These are phyloP conservation scores for Hymenoscyphus occultus DNA, from an alignment of 2,329 filamentous ascomycete genomes.

Conservation along the genomic window DNA sequence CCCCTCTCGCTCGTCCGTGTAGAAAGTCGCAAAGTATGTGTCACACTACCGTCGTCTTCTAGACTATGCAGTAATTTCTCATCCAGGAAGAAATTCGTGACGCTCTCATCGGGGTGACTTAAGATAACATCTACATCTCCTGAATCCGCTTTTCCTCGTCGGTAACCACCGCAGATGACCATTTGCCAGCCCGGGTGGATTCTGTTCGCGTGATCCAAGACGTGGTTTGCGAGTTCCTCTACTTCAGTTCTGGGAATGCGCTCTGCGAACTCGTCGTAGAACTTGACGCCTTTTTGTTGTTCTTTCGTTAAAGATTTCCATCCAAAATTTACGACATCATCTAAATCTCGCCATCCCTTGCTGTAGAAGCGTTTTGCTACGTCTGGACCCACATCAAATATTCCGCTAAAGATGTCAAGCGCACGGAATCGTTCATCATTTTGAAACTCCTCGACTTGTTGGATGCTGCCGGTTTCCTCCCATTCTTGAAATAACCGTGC, in stretches of 20 bases:
- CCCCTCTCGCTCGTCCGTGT: constrained; percentile 68
- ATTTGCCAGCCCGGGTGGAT: constrained; percentile 57
- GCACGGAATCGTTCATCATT: constrained; percentile 61
- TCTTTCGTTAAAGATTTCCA: constrained; percentile 73
- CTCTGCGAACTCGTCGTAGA: constrained; percentile 77
- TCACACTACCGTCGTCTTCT: constrained; percentile 66
- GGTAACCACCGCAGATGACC: constrained; percentile 64
- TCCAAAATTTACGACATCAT: constrained; percentile 80
- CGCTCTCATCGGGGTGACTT: constrained; percentile 68
- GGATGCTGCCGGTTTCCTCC: constrained; percentile 55
- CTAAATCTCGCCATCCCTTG: constrained; percentile 76
- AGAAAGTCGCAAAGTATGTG: constrained; percentile 73
- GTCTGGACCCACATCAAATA: constrained; percentile 87
- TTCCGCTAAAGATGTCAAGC: constrained; percentile 71
- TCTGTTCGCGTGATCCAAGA: constrained; percentile 64
- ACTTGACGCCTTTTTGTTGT: constrained; percentile 93
- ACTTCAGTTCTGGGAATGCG: constrained; percentile 73
- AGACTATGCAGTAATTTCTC: constrained; percentile 66
- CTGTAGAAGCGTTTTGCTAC: constrained; percentile 81
- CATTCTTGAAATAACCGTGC: constrained; percentile 76
- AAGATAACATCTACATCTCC: constrained; percentile 87
- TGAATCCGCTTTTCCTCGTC: constrained; percentile 60
- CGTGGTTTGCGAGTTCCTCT: constrained; percentile 60
- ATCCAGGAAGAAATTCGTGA: constrained; percentile 68
- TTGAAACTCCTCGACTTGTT: constrained; percentile 62